Percentiles rank a stretch among this genome's conserved stretches.
Conservation (phyloP, 2,329 filamentous ascomycete genomes). For the Stagonosporopsis tanaceti region DNA sequence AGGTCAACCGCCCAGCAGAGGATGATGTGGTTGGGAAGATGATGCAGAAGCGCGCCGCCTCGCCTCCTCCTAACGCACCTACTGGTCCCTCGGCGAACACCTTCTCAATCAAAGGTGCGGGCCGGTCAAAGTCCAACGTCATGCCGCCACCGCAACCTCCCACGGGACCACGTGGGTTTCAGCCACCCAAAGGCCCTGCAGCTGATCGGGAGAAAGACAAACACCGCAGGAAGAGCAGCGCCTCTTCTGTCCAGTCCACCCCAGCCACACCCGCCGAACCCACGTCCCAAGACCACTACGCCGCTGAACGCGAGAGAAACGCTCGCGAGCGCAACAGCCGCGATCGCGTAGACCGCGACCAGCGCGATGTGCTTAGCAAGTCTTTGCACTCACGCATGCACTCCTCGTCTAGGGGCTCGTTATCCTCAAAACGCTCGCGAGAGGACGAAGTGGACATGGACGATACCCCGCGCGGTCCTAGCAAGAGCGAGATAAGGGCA, state of each 20-base stretch:
- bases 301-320: slow-evolving; percentile 69
- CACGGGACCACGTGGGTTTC: slow-evolving; percentile 45
- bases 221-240: slow-evolving; percentile 32
- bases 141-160: slow-evolving; percentile 49
- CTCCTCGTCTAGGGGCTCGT: slow-evolving; percentile 29
- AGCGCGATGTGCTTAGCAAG: slow-evolving; percentile 20
- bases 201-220: slow-evolving; percentile 41
- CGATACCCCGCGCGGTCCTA: slow-evolving; percentile 5
- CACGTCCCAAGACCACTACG: slow-evolving; percentile 64
- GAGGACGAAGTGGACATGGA: slow-evolving; percentile 33
- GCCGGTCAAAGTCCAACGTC: slow-evolving; percentile 29
- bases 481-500: slow-evolving; percentile 26
- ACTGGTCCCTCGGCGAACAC: slow-evolving; percentile 53
- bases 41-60: slow-evolving; percentile 41
- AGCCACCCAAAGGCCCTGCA: slow-evolving; percentile 49
- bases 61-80: slow-evolving; percentile 46
- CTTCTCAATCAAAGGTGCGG: slow-evolving; percentile 54
- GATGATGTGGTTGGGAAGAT: slow-evolving; percentile 36
- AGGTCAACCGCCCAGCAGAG: slow-evolving; percentile 7
- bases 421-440: slow-evolving; percentile 39
- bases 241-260: slow-evolving; percentile 17
- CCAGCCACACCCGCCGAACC: slow-evolving; percentile 29
- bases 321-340: slow-evolving; percentile 40
- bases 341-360: slow-evolving; percentile 36
- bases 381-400: slow-evolving; percentile 31